phyloP scores from a whole-genome alignment of 2,329 filamentous ascomycete species.

The Verruconis gallopava region DNA sequence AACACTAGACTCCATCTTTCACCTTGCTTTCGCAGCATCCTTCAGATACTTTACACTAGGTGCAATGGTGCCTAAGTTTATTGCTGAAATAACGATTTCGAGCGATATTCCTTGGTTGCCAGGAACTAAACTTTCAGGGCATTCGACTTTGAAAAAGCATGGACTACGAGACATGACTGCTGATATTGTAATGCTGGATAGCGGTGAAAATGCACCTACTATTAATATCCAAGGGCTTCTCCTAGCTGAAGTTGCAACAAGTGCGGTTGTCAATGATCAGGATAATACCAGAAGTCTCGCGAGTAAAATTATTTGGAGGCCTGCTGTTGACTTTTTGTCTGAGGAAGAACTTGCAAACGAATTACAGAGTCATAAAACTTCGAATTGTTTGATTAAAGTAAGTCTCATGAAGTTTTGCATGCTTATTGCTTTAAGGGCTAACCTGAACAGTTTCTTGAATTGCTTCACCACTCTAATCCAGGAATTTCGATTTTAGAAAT shows the following conservation, averaged over 20 bases:
- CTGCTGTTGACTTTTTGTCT: background rate
- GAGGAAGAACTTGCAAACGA: background rate
- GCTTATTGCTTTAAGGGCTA: background rate
- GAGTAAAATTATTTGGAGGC: background rate
- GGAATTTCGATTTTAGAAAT: background rate
- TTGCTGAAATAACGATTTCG: background rate
- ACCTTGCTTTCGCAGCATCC: slow-evolving; percentile 1
- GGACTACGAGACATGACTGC: background rate
- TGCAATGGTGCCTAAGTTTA: background rate
- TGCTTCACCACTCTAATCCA: background rate
- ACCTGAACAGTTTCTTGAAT: background rate
- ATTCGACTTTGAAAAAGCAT: background rate
- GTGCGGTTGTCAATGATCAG: background rate
- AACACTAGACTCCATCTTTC: slow-evolving; percentile 4
- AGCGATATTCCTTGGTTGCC: background rate
- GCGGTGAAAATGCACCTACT: background rate
- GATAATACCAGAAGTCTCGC: background rate
- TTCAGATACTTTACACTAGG: background rate
- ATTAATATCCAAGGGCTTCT: background rate
- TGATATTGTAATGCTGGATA: background rate
- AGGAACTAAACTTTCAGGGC: background rate
- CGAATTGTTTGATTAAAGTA: background rate
- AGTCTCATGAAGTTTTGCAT: too few relatives aligned
- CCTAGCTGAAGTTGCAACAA: background rate
- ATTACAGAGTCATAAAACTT: background rate